Conservation (phyloP, 1,139 yeast species). For the Debaryomyces udenii region DNA sequence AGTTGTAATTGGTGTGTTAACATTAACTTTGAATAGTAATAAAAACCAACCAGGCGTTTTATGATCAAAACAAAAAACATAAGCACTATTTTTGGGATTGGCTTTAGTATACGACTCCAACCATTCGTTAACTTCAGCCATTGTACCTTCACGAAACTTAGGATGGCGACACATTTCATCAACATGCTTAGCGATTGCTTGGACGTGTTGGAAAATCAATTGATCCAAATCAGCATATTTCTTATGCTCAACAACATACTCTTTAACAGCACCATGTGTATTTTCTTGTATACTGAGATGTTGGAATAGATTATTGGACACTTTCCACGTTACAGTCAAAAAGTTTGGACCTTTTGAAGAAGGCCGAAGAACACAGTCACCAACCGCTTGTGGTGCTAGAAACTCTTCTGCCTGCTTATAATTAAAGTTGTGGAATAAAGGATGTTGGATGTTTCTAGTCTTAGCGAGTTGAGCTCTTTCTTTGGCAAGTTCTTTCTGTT, state of each 20-base stretch:
- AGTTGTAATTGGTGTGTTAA: slow-evolving; percentile 69
- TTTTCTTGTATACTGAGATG: slow-evolving; percentile 85
- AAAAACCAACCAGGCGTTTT: slow-evolving; percentile 91
- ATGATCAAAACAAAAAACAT: slow-evolving; percentile 89
- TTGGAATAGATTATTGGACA: slow-evolving; percentile 87
- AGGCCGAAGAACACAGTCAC: slow-evolving; percentile 93
- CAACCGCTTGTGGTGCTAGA: slow-evolving; percentile 84
- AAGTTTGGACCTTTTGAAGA: slow-evolving; percentile 88
- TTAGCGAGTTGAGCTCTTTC: slow-evolving; percentile 58
- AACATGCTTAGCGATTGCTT: slow-evolving; percentile 80
- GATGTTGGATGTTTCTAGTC: slow-evolving; percentile 86
- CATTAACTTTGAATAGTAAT: slow-evolving; percentile 78
- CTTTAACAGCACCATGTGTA: slow-evolving; percentile 57
- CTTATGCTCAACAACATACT: slow-evolving; percentile 68
- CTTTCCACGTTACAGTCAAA: slow-evolving; percentile 95
- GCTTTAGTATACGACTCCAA: slow-evolving; percentile 88
- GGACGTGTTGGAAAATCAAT: slow-evolving; percentile 84
- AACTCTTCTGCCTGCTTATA: slow-evolving; percentile 90
- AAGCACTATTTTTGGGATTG: slow-evolving; percentile 86
- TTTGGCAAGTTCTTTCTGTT: slow-evolving; percentile 56
- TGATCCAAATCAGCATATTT: slow-evolving; percentile 89
- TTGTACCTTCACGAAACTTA: slow-evolving; percentile 83
- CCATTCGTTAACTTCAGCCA: slow-evolving; percentile 83
- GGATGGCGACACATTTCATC: slow-evolving; percentile 86
- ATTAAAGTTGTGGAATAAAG: slow-evolving; percentile 82